Percentiles rank a stretch among this genome's conserved stretches.
Conservation (phyloP, 805 yeast species). For the Sungouiozyma intestinalis region DNA sequence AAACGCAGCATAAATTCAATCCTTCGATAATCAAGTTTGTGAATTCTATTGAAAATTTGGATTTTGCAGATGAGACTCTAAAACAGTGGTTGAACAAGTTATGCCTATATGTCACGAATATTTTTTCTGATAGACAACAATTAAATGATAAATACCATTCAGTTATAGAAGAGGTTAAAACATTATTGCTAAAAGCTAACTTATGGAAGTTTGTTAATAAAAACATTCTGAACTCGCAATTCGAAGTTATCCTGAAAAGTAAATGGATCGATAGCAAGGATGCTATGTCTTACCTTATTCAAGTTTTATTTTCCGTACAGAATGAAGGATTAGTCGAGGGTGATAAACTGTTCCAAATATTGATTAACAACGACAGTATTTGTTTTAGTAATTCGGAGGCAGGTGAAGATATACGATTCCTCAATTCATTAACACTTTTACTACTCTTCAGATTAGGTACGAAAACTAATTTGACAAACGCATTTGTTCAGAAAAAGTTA, state of each 20-base stretch:
- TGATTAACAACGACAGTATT: conserved; percentile 42
- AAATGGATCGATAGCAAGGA: conserved; percentile 36
- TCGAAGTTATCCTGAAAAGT: conserved; percentile 46
- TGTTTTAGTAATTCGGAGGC: conserved; percentile 24
- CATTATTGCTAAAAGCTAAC: conserved; percentile 22
- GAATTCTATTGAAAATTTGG: conserved; percentile 18
- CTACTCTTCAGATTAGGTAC: conserved; percentile 39
- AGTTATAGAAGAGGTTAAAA: conserved; percentile 29
- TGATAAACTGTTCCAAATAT: conserved; percentile 34
- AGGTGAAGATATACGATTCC: conserved; percentile 25
- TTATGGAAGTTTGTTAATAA: conserved; percentile 36
- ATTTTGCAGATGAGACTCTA: conserved; percentile 16
- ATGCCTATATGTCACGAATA: conserved; percentile 50
- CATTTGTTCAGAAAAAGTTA: conserved; percentile 38
- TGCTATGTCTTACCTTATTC: conserved; percentile 38
- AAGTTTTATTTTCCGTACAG: conserved; percentile 33
- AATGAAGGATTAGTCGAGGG: conserved; percentile 37
- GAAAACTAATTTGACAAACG: conserved; percentile 35
- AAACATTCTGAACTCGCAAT: conserved; percentile 46
- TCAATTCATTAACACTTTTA: conserved; percentile 38
- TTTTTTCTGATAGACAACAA: conserved; percentile 41
- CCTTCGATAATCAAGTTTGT: neutral
- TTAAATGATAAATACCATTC: conserved; percentile 20
- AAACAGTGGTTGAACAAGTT: conserved; percentile 48
- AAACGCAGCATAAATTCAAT: conserved; percentile 21